These are phyloP conservation scores for Globisporangium iwayamae DNA, from an alignment of 352 stramenopile species.

Conservation along the genomic window DNA sequence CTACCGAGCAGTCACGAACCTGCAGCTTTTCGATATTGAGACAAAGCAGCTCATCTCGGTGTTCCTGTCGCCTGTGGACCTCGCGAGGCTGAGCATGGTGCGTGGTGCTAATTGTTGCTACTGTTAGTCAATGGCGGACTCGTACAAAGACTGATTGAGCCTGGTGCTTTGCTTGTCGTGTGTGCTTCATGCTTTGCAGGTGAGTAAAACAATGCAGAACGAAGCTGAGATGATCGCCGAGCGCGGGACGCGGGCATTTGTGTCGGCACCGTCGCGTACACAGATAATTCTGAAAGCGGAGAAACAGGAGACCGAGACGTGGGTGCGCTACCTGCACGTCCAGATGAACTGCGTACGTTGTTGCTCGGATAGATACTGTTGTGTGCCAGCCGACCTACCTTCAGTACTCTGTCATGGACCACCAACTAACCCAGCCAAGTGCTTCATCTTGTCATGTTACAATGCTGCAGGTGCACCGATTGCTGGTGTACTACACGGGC, in stretches of 20 bases:
- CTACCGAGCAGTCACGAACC: slow-evolving; percentile 33
- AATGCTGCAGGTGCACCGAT: slow-evolving; percentile 44
- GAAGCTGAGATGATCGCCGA: slow-evolving; percentile 59
- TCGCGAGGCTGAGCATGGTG: slow-evolving; percentile 64
- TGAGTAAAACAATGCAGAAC: slow-evolving; percentile 31
- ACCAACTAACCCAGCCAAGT: background rate
- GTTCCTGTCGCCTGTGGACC: slow-evolving; percentile 37
- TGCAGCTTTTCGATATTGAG: slow-evolving; percentile 48
- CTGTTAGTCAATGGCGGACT: background rate
- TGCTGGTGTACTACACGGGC: slow-evolving; percentile 82
- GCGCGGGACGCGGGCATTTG: slow-evolving; percentile 32
- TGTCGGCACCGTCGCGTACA: slow-evolving; percentile 26
- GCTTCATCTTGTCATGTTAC: background rate
- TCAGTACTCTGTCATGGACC: background rate
- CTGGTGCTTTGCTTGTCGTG: slow-evolving; percentile 7
- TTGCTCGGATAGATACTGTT: background rate
- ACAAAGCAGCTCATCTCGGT: slow-evolving; percentile 42
- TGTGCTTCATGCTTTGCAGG: slow-evolving; percentile 24
- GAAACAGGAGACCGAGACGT: slow-evolving; percentile 47
- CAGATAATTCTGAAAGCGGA: slow-evolving; percentile 42
- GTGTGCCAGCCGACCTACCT: no score
- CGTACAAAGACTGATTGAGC: background rate
- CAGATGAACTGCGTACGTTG: slow-evolving; percentile 68
- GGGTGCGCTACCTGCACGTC: slow-evolving; percentile 63
- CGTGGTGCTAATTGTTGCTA: slow-evolving; percentile 2